Evolutionary conservation across 306 rosid genomes (phyloP).

Genomic region (Alnus glutinosa): DNA sequence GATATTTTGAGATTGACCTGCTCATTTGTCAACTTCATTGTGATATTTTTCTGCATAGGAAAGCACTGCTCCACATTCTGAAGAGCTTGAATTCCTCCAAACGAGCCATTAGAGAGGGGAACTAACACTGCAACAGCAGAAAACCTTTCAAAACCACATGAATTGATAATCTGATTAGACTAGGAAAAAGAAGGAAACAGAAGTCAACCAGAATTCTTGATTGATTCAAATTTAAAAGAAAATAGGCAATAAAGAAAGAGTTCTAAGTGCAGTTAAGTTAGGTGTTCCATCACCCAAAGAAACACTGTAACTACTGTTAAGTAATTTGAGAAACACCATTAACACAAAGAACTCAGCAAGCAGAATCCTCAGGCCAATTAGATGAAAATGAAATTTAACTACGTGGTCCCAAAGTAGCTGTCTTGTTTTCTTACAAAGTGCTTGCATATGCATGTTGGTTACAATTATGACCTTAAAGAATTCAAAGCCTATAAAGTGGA

Average conservation of each 20-base stretch:
- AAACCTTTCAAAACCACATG: constrained; percentile 8
- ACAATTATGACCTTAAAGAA: not conserved
- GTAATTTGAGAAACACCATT: not conserved
- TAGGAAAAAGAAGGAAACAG: constrained; percentile 2
- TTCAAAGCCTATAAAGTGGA: not conserved
- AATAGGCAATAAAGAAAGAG: constrained; percentile 20
- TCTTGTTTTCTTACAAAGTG: not conserved
- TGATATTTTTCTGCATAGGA: constrained; percentile 76
- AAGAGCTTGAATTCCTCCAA: constrained; percentile 62
- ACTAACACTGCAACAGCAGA: constrained; percentile 26
- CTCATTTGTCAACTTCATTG: constrained; percentile 69
- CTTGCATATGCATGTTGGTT: not conserved
- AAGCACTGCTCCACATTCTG: constrained; percentile 76
- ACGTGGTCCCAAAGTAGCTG: not conserved
- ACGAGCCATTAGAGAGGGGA: constrained; percentile 33
- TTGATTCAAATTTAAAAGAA: constrained; percentile 18
- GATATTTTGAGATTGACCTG: constrained; percentile 51
- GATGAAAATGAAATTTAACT: not conserved
- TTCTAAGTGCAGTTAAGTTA: not conserved
- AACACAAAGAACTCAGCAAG: constrained; percentile 5
- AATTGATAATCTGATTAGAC: constrained; percentile 12
- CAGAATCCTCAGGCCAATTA: not conserved
- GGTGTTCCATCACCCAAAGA: constrained; percentile 16
- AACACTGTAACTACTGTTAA: not conserved
- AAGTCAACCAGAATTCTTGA: constrained; percentile 2